These are phyloP conservation scores for Breviolum minutum DNA, from an alignment of 73 alveolate genomes.

Conservation along the genomic window DNA sequence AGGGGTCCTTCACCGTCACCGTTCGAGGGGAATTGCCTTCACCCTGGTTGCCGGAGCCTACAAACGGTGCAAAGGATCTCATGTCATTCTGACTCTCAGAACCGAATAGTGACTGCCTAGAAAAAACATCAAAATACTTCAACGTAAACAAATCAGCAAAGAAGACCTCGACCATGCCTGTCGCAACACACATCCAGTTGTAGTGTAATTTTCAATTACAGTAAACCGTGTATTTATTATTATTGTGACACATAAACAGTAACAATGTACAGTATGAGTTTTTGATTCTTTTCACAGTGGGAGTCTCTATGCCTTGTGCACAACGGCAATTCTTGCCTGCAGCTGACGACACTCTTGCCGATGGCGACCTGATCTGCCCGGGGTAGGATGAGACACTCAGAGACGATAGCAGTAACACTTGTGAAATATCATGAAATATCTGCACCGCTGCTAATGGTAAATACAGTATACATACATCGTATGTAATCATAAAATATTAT, in stretches of 20 bases:
- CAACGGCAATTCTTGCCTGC: neutral
- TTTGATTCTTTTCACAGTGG: too few species aligned
- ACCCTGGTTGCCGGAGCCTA: neutral
- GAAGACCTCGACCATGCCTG: neutral
- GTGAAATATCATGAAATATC: too few species aligned
- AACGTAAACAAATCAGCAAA: too few species aligned
- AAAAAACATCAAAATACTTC: neutral
- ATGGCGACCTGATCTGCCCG: neutral
- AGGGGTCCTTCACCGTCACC: conserved; percentile 60
- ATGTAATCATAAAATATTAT: too few species aligned
- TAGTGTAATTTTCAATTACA: neutral
- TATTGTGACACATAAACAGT: too few species aligned
- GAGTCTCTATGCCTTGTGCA: too few species aligned
- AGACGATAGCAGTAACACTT: too few species aligned
- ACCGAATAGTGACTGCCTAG: neutral
- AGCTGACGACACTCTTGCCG: conserved; percentile 6
- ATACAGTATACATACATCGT: too few species aligned
- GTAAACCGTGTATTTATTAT: neutral
- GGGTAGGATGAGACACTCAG: neutral
- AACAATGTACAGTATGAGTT: neutral
- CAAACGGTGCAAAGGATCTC: too few species aligned
- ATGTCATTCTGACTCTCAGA: too few species aligned
- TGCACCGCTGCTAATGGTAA: too few species aligned
- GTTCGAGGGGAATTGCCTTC: conserved; percentile 66
- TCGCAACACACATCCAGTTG: neutral